Percentiles rank a stretch among this genome's conserved stretches.
Conservation (phyloP, 2,329 filamentous ascomycete species). For the Calycina marina region DNA sequence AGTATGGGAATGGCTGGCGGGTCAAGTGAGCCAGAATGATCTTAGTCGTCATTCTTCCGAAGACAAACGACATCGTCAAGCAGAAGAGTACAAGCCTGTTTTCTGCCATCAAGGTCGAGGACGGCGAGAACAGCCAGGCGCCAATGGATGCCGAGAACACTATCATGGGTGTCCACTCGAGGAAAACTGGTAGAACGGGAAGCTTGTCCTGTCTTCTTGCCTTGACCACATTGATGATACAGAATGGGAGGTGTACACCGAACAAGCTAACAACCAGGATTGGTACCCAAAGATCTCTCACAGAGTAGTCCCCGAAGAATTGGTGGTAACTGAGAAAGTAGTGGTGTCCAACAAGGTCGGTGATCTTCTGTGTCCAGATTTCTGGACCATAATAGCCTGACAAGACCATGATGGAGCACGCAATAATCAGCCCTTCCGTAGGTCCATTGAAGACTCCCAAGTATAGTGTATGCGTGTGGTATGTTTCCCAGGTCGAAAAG, state of each 20-base stretch:
- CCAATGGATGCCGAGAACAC: conserved; percentile 63
- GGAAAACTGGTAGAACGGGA: conserved; percentile 67
- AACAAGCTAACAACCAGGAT: conserved; percentile 52
- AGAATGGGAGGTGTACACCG: conserved; percentile 70
- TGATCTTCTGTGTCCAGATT: conserved; percentile 70
- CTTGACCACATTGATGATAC: conserved; percentile 69
- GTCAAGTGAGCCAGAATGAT: conserved; percentile 95
- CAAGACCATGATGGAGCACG: conserved; percentile 69
- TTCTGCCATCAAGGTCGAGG: conserved; percentile 65
- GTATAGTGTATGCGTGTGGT: conserved; percentile 94
- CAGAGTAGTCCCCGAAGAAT: conserved; percentile 54
- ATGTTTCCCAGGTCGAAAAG: conserved; percentile 99
- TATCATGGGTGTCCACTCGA: conserved; percentile 86
- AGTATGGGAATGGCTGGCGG: conserved; percentile 87
- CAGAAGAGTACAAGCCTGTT: conserved; percentile 90
- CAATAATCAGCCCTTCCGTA: conserved; percentile 86
- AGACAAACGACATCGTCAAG: conserved; percentile 89
- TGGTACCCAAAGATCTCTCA: conserved; percentile 79
- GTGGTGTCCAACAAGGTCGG: conserved; percentile 48
- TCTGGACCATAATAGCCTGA: conserved; percentile 79
- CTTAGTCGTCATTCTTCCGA: conserved; percentile 96
- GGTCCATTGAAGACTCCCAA: conserved; percentile 94
- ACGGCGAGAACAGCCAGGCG: conserved; percentile 79
- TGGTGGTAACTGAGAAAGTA: conserved; percentile 37
- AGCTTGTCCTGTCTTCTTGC: conserved; percentile 60